Percentiles rank a stretch among this genome's conserved stretches.
Evolutionary conservation across 768 basidiomycete genomes (phyloP).

Genomic region (Rhizopogon rudus): DNA sequence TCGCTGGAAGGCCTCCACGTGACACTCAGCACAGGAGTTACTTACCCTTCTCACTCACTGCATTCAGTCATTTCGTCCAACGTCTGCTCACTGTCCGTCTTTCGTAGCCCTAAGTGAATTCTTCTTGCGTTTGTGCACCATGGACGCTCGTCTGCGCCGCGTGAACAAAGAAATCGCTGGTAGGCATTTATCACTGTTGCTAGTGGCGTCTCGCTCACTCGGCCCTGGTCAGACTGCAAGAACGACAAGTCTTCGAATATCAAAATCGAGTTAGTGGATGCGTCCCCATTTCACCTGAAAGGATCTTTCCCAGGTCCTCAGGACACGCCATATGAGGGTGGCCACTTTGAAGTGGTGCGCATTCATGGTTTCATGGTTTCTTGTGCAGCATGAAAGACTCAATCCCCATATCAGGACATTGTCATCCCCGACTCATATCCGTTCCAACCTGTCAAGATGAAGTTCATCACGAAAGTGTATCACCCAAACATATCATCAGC

Average conservation of each 20-base stretch:
- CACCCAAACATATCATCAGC: conserved; percentile 95
- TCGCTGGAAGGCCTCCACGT: conserved; percentile 12
- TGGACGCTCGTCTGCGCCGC: conserved; percentile 86
- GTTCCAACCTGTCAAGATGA: conserved; percentile 96
- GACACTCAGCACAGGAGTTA: not conserved
- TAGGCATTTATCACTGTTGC: conserved; percentile 22
- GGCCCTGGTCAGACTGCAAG: conserved; percentile 71
- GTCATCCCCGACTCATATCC: conserved; percentile 88
- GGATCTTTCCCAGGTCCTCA: conserved; percentile 91
- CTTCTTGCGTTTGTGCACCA: conserved; percentile 22
- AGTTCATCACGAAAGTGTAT: conserved; percentile 94
- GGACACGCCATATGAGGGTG: conserved; percentile 91
- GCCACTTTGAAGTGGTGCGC: conserved; percentile 85
- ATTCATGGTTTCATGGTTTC: conserved; percentile 10
- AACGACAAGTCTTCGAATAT: conserved; percentile 90
- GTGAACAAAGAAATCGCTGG: conserved; percentile 95
- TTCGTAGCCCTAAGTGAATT: not conserved
- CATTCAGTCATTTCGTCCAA: not conserved
- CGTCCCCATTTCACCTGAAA: conserved; percentile 87
- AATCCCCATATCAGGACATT: conserved; percentile 60
- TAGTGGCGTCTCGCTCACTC: not conserved
- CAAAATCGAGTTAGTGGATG: conserved; percentile 80
- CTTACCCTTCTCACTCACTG: not conserved
- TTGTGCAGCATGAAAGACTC: not conserved
- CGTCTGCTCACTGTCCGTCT: not conserved